Conservation (phyloP, 2,329 filamentous ascomycete species). For the Penicillium thymicola region DNA sequence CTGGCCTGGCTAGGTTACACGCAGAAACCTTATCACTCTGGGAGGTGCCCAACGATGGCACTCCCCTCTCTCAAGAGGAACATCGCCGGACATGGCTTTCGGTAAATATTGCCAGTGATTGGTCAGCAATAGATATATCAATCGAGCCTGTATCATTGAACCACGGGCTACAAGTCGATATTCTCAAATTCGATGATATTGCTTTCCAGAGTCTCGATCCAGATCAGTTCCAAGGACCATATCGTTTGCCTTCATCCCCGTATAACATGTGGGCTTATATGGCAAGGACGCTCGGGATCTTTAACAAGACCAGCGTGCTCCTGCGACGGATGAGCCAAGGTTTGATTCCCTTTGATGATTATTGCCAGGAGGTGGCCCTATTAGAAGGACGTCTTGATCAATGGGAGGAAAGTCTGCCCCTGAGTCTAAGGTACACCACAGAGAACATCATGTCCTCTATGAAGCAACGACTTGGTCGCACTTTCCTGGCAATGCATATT, state of each 20-base stretch:
- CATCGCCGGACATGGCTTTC: conserved; percentile 21
- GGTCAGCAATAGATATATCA: no score
- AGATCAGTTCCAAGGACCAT: no score
- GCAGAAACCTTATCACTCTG: conserved; percentile 15
- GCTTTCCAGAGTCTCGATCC: no score
- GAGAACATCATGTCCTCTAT: conserved; percentile 15
- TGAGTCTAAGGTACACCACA: conserved; percentile 10
- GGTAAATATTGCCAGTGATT: conserved; percentile 6
- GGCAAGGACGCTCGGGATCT: conserved; percentile 18
- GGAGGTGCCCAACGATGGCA: neutral
- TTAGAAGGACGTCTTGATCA: conserved; percentile 13
- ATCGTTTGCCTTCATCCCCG: no score
- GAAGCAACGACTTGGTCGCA: conserved; percentile 16
- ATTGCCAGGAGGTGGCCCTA: conserved; percentile 10
- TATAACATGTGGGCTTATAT: conserved; percentile 18
- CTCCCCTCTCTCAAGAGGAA: conserved; percentile 13
- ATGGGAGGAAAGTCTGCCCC: conserved; percentile 15
- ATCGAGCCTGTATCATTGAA: no score
- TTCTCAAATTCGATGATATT: no score
- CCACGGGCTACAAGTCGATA: no score
- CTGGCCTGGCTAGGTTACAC: conserved; percentile 20
- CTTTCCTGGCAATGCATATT: conserved; percentile 25
- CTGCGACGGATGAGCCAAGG: conserved; percentile 16
- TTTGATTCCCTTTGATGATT: conserved; percentile 14
- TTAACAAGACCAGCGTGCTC: conserved; percentile 15